phyloP scores from a whole-genome alignment of 164 flowering plant species.

The Annona cherimola region DNA sequence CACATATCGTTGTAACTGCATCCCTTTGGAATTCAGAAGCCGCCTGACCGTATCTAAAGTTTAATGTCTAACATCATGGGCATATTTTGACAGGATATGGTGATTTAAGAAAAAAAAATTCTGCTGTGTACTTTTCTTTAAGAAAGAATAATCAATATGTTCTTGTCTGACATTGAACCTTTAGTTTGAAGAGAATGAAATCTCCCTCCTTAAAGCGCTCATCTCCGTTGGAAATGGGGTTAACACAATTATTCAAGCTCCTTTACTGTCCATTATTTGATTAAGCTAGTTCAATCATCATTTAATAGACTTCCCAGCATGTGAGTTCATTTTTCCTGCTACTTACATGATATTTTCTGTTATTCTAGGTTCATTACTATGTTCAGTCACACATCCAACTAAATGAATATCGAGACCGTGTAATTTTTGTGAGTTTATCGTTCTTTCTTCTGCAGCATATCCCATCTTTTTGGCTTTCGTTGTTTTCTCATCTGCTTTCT shows the following conservation, averaged over 20 bases:
- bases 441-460: background rate
- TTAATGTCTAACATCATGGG: too few relatives aligned
- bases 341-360: conserved; percentile 9
- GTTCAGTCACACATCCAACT: conserved; percentile 96
- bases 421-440: conserved; percentile 58
- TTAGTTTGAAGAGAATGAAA: background rate
- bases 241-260: background rate
- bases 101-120: too few relatives aligned
- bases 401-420: conserved; percentile 95
- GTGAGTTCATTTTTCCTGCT: background rate
- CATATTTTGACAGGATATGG: too few relatives aligned
- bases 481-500: background rate
- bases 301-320: conserved; percentile 1
- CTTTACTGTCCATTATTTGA: background rate
- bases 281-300: conserved; percentile 1
- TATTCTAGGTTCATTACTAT: conserved; percentile 67
- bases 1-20: too few relatives aligned
- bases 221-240: background rate
- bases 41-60: too few relatives aligned
- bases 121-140: too few relatives aligned
- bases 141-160: too few relatives aligned
- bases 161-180: background rate
- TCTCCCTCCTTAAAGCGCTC: background rate
- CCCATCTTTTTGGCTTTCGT: background rate
- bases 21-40: too few relatives aligned